Percentiles rank a stretch among this genome's conserved stretches.
Conservation (phyloP, 106 monocot species). For the Hemerocallis citrina region DNA sequence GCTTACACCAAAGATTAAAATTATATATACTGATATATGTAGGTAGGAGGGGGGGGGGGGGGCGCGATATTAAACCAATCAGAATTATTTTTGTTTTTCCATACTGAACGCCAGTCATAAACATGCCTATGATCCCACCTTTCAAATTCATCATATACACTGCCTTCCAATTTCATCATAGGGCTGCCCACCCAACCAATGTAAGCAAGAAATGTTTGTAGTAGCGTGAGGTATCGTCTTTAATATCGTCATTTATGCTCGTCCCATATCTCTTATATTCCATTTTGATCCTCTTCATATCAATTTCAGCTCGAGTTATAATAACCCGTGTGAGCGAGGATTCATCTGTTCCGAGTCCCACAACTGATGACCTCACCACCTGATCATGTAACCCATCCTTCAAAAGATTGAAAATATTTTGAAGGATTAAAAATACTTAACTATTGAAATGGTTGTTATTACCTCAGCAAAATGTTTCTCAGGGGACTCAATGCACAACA, state of each 20-base stretch:
- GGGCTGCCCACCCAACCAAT: constrained; percentile 30
- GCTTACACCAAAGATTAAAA: too few relatives aligned
- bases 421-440: not conserved
- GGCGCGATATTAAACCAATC: too few relatives aligned
- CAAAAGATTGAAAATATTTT: too few relatives aligned
- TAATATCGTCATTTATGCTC: constrained; percentile 43
- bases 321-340: constrained; percentile 57
- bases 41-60: too few relatives aligned
- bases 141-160: too few relatives aligned
- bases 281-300: constrained; percentile 65
- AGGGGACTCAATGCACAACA: constrained; percentile 44
- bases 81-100: too few relatives aligned
- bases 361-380: constrained; percentile 42
- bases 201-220: constrained; percentile 52
- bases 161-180: not conserved
- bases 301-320: constrained; percentile 54
- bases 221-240: constrained; percentile 62
- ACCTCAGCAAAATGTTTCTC: constrained; percentile 78
- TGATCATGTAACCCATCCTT: constrained; percentile 12
- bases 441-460: not conserved
- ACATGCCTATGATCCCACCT: too few relatives aligned
- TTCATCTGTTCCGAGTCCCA: constrained; percentile 67
- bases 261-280: constrained; percentile 49
- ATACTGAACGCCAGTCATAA: too few relatives aligned
- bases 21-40: too few relatives aligned